Evolutionary conservation across 129 eudicot genomes (phyloP), one percentile per base, ranked within the genome.

Genomic region (Flaveria ramosissima): DNA sequence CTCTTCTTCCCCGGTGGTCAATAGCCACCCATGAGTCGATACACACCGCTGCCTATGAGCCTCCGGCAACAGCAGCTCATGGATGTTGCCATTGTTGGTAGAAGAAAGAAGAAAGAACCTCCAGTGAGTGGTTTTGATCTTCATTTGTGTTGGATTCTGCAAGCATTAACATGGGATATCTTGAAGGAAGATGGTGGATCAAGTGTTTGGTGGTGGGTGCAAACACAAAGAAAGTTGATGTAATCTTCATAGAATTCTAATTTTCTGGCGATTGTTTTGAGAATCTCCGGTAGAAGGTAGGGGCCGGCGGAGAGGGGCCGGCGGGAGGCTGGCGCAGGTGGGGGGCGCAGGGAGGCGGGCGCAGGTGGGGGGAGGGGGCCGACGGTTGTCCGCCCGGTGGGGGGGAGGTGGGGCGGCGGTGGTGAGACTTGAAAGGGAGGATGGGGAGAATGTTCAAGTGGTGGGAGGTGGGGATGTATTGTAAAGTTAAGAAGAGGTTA

Each of bases 221-320:
- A 60, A 60, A 60, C 67, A 24, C 41, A 24, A 24, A 24, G 67
- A 24, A 60, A 60, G 67, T 11, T 60, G 17, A 60, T 14, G n/a
- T 26, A 24, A 60, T 60, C 66, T 60, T 60, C 66, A 23, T 60
- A 24, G 41, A 60, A 60, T 10, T 23, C 39, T 24, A 60, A 11
- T 8, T 78, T 78, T 78, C 64, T 15, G 56, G 77, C 53, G 27
- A 71, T 62, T 6, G 21, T 61, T 6, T 62, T 39, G 60, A 71
- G 72, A 20, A 78, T 78, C 57, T 78, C 83, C 26, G 83, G 77
- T 21, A 16, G 77, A 71, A 62, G 72, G n/a, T n/a, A n/a, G n/a
- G n/a, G n/a, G n/a, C n/a, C n/a, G n/a, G n/a, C n/a, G n/a, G n/a
- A n/a, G n/a, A n/a, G n/a, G n/a, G n/a, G n/a, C n/a, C n/a, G n/a